These are phyloP conservation scores for Raphanus hybrid DNA, from an alignment of 441 rosid genomes.

Conservation along the genomic window DNA sequence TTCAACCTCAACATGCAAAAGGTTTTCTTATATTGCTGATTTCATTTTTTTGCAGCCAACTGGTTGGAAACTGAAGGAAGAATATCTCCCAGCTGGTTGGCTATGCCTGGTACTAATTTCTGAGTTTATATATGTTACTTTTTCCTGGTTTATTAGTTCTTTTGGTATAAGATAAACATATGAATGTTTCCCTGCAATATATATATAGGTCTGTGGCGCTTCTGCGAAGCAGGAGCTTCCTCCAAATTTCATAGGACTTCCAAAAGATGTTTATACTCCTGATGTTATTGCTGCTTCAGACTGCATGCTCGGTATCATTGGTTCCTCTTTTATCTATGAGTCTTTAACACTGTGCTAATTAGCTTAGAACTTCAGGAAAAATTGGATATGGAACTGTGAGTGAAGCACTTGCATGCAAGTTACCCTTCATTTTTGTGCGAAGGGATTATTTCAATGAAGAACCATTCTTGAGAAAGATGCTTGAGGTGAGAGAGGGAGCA, in stretches of 20 bases:
- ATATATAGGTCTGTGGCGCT: conserved; percentile 88
- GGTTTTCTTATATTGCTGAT: not conserved
- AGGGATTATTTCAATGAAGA: conserved; percentile 97
- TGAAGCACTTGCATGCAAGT: conserved; percentile 89
- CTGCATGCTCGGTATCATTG: conserved; percentile 84
- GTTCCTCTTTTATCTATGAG: conserved; percentile 1
- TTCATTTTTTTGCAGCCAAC: conserved; percentile 62
- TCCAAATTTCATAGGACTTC: conserved; percentile 80
- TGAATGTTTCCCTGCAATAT: not conserved
- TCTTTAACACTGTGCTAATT: not conserved
- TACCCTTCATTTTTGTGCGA: conserved; percentile 92
- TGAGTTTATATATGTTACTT: not conserved
- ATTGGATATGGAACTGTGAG: conserved; percentile 97
- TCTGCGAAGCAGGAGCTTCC: conserved; percentile 83
- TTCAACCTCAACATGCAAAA: not conserved
- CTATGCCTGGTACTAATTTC: conserved; percentile 73
- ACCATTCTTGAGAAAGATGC: conserved; percentile 95
- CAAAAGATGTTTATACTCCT: conserved; percentile 89
- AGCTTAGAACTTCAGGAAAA: conserved; percentile 63
- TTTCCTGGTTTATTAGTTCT: too few relatives aligned
- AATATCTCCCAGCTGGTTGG: conserved; percentile 90
- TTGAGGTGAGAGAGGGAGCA: conserved; percentile 64
- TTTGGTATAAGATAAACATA: not conserved
- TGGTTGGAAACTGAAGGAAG: conserved; percentile 89
- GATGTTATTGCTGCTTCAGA: conserved; percentile 95